Evolutionary conservation across 2,329 filamentous ascomycete genomes (phyloP), one percentile per base, ranked within the genome.

Genomic region (Domatiomyces catenatus): DNA sequence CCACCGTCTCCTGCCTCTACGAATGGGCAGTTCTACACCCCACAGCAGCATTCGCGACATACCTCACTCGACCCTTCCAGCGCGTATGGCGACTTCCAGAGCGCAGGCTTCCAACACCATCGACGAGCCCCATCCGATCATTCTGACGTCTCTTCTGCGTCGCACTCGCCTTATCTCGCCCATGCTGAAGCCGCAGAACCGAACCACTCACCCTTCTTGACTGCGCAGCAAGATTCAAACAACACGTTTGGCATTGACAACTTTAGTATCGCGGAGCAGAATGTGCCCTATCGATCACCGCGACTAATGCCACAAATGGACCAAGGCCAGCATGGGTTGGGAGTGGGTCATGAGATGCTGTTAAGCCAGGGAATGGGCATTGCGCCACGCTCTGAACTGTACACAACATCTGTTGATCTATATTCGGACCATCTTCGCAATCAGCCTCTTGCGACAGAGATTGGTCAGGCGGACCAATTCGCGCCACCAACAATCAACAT

Each of bases 401-500:
- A 80, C 58, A 74, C 76, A 5, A 64, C 69, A 26, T 65, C 79
- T 12, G 63, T 53, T 45, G 55, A 59, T 15, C 48, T 57, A 66
- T 68, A 49, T 63, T 54, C 67, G 65, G 52, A 60, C 67, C 70
- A 73, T 56, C 67, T 73, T 39, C 70, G 64, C 51, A 69, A 72
- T 20, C 64, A 66, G n/a, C 68, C 68, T 20, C 64, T 70, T 54
- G 70, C 71, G 48, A 58, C 57, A 26, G 84, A 89, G 51, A 76
- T 85, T 63, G 77, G 79, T 5, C 80, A 77, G 62, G 79, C 77
- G 45, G 78, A 81, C 47, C 76, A 84, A 58, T 92, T 94, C 82
- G 84, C 83, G 2, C 86, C 89, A n/a, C 89, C 89, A 0, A 86
- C 89, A 48, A 95, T 95, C 67, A 94, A 92, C 63, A 92, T 95